Evolutionary conservation across 257 asterid genomes (phyloP), one percentile per base, ranked within the genome.

Genomic region (Solanum peruvianum): DNA sequence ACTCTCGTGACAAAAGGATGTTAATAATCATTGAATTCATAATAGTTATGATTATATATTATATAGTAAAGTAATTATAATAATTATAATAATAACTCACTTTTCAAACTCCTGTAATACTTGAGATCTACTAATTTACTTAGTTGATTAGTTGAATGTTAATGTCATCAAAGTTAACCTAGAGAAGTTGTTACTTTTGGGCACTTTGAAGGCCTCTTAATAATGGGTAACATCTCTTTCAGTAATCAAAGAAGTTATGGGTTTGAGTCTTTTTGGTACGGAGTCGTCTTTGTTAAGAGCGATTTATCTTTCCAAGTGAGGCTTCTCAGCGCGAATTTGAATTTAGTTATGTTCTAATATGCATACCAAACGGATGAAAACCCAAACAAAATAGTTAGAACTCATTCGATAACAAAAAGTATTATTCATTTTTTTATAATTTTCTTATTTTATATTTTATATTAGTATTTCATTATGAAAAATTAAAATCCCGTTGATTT

Each of bases 281-380:
- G n/a, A 56, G n/a, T 56, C n/a, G n/a, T 3, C 6, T 56, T 56
- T 56, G 4, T 52, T 52, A 1, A 2, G 0, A 18, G n/a, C 1
- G 4, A 1, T 52, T 3, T 52, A 52, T 9, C 9, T 1, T 0
- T 37, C 7, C 1, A 37, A 9, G 10, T 16, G 4, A 0, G n/a
- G 0, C 11, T 52, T 52, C 2, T 0, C 1, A 52, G 62, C 7
- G 23, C 4, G 62, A 52, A 52, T 52, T 0, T 1, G 0, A 52
- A 52, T 52, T 52, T 16, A 52, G n/a, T 16, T 10, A 9, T 0
- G 0, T 1, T 52, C 3, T 1, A 52, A 18, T 18, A 2, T 18
- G 11, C 4, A 56, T 16, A 16, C 2, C 23, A 0, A 16, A 52
- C 62, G 1, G 1, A 23, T 16, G 62, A 1, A 56, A 16, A 2